Evolutionary conservation across 129 eudicot genomes (phyloP), one percentile per base, ranked within the genome.

Genomic region (Chrysanthemum seticuspe): DNA sequence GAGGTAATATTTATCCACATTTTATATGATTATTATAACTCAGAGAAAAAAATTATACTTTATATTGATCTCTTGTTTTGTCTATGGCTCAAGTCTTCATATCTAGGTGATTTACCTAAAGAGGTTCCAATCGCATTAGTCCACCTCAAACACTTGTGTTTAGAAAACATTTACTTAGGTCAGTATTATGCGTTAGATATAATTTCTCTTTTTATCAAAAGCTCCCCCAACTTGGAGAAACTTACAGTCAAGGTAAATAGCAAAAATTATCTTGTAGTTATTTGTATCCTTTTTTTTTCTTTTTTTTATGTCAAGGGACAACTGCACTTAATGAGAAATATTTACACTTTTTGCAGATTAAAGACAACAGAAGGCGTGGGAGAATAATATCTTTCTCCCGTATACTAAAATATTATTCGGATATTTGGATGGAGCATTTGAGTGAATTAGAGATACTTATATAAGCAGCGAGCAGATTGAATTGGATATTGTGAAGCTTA

Each of bases 391-490:
- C 4, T 3, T 14, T n/a, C 10, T 61, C 45, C 36, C 0, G 25
- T 5, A 9, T 10, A 25, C 3, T 12, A 0, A 10, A 61, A 27
- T n/a, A 25, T 27, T 23, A 10, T 23, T 3, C 16, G 2, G 27
- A 60, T 61, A 61, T 23, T 11, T 61, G 66, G 66, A 4, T 61
- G 66, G 66, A 61, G n/a, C 66, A 61, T 61, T 16, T 61, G 45
- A 61, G 1, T 3, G 66, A 27, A 61, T 61, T 61, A 11, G 66
- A 61, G 66, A 8, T 61, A 5, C 5, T 0, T n/a, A 10, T 2
- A 25, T 61, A 13, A 61, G n/a, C 8, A 13, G 5, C 18, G n/a
- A 14, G 36, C 7, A 61, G 66, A 23, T 2, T 27, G 40, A 25
- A 6, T 61, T 61, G 34, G 6, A 34, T 34, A 34, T 34, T 34